Conservation (phyloP, 345 rosid species). For the Moringa oleifera region DNA sequence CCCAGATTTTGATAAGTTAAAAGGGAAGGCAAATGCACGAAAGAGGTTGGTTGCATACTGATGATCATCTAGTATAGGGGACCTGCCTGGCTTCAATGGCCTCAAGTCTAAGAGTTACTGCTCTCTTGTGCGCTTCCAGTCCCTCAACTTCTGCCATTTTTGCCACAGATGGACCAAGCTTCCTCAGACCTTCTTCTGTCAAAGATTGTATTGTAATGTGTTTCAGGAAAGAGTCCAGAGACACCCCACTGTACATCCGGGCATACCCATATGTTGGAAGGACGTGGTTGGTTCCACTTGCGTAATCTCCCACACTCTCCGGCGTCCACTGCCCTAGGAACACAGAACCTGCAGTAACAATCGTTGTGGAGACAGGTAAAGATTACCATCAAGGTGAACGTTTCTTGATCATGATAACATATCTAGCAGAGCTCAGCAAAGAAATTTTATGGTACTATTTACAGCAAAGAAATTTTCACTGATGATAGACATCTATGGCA, state of each 20-base stretch:
- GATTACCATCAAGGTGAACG: neutral
- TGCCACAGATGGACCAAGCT: conserved; percentile 75
- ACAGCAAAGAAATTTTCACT: too few relatives aligned
- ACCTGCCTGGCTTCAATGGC: conserved; percentile 67
- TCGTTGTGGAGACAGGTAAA: neutral
- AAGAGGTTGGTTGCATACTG: too few relatives aligned
- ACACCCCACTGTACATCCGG: conserved; percentile 87
- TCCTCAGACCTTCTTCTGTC: conserved; percentile 80
- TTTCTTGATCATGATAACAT: neutral
- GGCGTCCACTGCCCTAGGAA: conserved; percentile 94
- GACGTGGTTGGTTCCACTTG: conserved; percentile 89
- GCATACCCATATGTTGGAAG: conserved; percentile 94
- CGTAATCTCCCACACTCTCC: conserved; percentile 95
- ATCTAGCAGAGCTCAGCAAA: too few relatives aligned
- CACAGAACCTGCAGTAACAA: conserved; percentile 52
- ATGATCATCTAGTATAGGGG: conserved; percentile 26
- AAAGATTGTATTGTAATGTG: conserved; percentile 81
- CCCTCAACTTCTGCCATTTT: conserved; percentile 91
- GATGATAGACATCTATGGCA: too few relatives aligned
- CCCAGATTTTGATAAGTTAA: too few relatives aligned
- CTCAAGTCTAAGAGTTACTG: conserved; percentile 73
- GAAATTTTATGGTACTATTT: too few relatives aligned
- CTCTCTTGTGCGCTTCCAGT: conserved; percentile 86
- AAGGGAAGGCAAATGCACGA: too few relatives aligned
- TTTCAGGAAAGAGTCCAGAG: conserved; percentile 82